These are phyloP conservation scores for Aspergillus sp. DNA, from an alignment of 2,329 filamentous ascomycete genomes.

Conservation along the genomic window DNA sequence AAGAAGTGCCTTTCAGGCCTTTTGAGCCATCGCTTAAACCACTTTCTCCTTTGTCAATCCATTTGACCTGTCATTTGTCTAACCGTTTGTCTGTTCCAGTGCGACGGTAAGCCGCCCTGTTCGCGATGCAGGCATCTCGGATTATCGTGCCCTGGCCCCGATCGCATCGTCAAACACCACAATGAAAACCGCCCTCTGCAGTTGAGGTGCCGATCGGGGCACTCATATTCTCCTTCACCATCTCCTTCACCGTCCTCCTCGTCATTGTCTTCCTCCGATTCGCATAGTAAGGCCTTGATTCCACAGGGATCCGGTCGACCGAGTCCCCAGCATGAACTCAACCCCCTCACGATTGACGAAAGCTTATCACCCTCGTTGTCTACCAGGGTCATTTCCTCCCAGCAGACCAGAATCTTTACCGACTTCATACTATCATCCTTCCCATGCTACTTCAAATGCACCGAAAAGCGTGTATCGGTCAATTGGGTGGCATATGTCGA, in stretches of 20 bases:
- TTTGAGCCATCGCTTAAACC: too few species aligned
- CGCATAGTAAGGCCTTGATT: not conserved
- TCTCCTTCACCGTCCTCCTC: constrained; percentile 5
- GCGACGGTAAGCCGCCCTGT: constrained; percentile 25
- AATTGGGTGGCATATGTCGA: constrained; percentile 25
- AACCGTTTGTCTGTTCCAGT: constrained; percentile 11
- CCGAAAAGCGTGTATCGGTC: constrained; percentile 19
- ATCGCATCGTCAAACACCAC: constrained; percentile 22
- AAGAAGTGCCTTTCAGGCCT: too few species aligned
- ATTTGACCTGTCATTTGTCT: not conserved
- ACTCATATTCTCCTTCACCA: not conserved
- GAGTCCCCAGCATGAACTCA: too few species aligned
- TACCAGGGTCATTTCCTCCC: constrained; percentile 17
- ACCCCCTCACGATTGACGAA: constrained; percentile 15
- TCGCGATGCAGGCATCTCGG: constrained; percentile 25
- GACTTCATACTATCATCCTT: constrained; percentile 22
- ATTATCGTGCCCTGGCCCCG: constrained; percentile 20
- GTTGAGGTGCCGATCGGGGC: constrained; percentile 14
- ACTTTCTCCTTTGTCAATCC: too few species aligned
- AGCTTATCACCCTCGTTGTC: constrained; percentile 22
- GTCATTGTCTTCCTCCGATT: constrained; percentile 4
- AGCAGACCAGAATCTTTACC: constrained; percentile 23
- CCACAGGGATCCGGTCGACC: not conserved
- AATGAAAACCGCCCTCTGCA: constrained; percentile 26
- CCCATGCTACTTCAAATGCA: constrained; percentile 25